Percentiles rank a stretch among this genome's conserved stretches.
Evolutionary conservation across 495 filamentous ascomycete species (phyloP).

Genomic region (Bathelium albidoporum): DNA sequence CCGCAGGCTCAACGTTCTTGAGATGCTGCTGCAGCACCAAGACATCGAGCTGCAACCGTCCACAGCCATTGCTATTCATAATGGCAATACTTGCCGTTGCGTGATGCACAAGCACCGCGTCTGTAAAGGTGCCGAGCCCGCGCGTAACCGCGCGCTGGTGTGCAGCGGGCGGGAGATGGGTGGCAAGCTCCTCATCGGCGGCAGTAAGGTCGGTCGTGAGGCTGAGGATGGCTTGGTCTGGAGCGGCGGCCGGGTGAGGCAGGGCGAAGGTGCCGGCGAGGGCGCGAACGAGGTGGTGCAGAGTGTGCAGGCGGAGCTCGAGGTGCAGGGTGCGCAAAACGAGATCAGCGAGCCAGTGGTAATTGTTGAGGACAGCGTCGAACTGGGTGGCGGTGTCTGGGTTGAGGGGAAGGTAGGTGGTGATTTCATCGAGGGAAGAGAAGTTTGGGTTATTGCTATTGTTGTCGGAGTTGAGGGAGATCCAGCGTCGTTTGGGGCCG

Average conservation of each 20-base stretch:
- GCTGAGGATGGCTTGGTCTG: slow-evolving; percentile 64
- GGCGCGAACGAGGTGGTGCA: slow-evolving; percentile 39
- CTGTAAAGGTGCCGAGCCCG: slow-evolving; percentile 64
- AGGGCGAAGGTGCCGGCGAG: slow-evolving; percentile 48
- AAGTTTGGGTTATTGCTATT: too few species aligned
- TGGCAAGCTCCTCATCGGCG: slow-evolving; percentile 70
- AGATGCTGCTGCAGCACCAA: slow-evolving; percentile 91
- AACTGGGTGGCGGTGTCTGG: slow-evolving; percentile 75
- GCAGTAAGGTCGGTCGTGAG: slow-evolving; percentile 71
- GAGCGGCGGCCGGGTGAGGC: slow-evolving; percentile 62
- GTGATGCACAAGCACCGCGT: slow-evolving; percentile 52
- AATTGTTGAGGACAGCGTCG: slow-evolving; percentile 71
- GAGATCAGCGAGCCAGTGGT: slow-evolving; percentile 62
- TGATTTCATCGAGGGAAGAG: too few species aligned
- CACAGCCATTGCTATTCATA: slow-evolving; percentile 67
- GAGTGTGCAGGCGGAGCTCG: slow-evolving; percentile 71
- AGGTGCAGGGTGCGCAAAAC: slow-evolving; percentile 77
- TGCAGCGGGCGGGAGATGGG: slow-evolving; percentile 57
- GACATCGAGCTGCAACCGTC: slow-evolving; percentile 79
- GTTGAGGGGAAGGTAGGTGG: slow-evolving; percentile 83
- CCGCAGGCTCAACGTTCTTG: slow-evolving; percentile 63
- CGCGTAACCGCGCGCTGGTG: slow-evolving; percentile 59
- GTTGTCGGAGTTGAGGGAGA: slow-evolving; percentile 40
- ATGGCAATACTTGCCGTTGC: slow-evolving; percentile 53
- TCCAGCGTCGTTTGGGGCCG: slow-evolving; percentile 60